Percentiles rank a stretch among this genome's conserved stretches.
These are phyloP conservation scores for Myotisia sp. DNA, from an alignment of 2,329 filamentous ascomycete genomes.

Conservation along the genomic window DNA sequence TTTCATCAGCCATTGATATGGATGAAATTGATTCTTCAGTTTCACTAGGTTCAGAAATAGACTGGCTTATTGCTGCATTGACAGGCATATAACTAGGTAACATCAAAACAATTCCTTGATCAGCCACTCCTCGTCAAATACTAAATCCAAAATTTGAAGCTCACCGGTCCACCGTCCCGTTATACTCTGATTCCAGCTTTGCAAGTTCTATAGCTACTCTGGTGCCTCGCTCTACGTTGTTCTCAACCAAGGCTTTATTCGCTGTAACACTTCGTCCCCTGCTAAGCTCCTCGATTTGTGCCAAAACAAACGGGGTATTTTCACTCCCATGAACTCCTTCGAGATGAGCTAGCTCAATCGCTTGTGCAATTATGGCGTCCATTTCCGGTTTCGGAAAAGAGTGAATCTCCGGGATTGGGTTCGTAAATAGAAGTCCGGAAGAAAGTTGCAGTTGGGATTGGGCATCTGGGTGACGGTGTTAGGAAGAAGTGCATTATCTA, in stretches of 20 bases:
- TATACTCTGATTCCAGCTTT: slow-evolving; percentile 35
- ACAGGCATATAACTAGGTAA: slow-evolving; percentile 10
- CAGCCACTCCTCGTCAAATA: slow-evolving; percentile 17
- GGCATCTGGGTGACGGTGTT: slow-evolving; percentile 38
- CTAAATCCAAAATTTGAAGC: slow-evolving; percentile 16
- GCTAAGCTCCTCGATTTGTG: slow-evolving; percentile 65
- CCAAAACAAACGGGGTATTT: slow-evolving; percentile 74
- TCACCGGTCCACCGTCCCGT: slow-evolving; percentile 24
- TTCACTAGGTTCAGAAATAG: neutral
- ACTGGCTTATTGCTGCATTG: slow-evolving; percentile 14
- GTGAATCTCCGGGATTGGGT: slow-evolving; percentile 60
- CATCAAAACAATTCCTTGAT: slow-evolving; percentile 18
- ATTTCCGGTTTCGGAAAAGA: slow-evolving; percentile 60
- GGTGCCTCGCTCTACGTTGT: slow-evolving; percentile 52
- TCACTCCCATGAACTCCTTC: slow-evolving; percentile 56
- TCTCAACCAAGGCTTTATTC: slow-evolving; percentile 56
- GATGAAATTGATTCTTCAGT: neutral
- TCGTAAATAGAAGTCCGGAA: slow-evolving; percentile 76
- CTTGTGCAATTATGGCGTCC: slow-evolving; percentile 52
- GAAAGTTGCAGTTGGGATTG: slow-evolving; percentile 58
- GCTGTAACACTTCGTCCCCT: slow-evolving; percentile 55
- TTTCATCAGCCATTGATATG: neutral
- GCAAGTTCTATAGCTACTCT: slow-evolving; percentile 49
- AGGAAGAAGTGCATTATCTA: no score
- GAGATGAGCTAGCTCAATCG: slow-evolving; percentile 49